Evolutionary conservation across 2,329 filamentous ascomycete species (phyloP), one percentile per base, ranked within the genome.

Genomic region (Xylaria sp.): DNA sequence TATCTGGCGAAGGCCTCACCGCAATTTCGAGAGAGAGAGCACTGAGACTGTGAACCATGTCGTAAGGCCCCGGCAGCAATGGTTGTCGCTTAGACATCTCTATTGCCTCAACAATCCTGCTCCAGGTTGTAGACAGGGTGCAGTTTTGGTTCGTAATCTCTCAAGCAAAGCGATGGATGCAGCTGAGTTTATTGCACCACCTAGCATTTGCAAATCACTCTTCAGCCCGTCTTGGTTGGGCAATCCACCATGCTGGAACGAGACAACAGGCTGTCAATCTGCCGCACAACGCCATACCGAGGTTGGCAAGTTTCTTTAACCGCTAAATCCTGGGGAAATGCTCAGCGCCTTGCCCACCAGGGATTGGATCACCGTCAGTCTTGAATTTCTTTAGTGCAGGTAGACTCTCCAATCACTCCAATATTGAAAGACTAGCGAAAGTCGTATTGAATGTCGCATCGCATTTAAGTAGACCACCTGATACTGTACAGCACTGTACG

Each of bases 291-390:
- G 55, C 65, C 66, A 70, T 63, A 65, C 69, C 66, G 50, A 65
- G 34, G 63, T 63, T 43, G 68, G 66, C 66, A 60, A 66, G 63
- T 63, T 66, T 63, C 62, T 67, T 66, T 50, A 69, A 71, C 67
- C 69, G 64, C 64, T 60, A 67, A 65, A 70, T 71, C 67, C 61
- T 70, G 69, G 69, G 69, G 69, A 71, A 71, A 60, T 50, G 20
- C 36, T 62, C 61, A 28, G 58, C 69, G 67, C 67, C 53, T 67
- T 71, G 41, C 69, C 69, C 23, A 23, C 58, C 48, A 57, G 32
- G 67, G 63, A 45, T 56, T 63, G 57, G 69, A 61, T 63, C 52
- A 58, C 30, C 53, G 53, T 57, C 55, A 41, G 61, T 57, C 59
- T 63, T 36, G 50, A 60, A 66, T 63, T 36, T 59, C 55, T 23